Evolutionary conservation across 164 flowering plant genomes (phyloP).

Genomic region (Euptelea pleiosperma): DNA sequence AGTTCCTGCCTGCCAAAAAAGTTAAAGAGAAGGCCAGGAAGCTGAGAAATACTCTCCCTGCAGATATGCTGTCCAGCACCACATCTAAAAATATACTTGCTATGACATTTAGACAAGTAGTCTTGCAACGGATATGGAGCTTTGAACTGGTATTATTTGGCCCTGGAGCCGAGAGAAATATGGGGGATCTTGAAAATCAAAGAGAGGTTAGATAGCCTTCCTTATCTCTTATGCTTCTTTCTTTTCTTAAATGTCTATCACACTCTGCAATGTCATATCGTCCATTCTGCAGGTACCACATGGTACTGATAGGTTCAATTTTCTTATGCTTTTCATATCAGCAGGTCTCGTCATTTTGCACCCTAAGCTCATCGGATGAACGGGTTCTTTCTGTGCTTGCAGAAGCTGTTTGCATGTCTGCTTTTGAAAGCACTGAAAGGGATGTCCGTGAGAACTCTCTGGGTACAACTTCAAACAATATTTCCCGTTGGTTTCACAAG

Average conservation of each 20-base stretch:
- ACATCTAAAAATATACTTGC: conserved; percentile 66
- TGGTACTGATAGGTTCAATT: conserved; percentile 61
- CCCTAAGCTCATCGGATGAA: conserved; percentile 65
- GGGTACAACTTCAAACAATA: conserved; percentile 27
- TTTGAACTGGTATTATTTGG: conserved; percentile 58
- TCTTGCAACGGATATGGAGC: conserved; percentile 61
- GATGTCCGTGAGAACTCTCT: conserved; percentile 27
- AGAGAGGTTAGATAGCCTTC: conserved; percentile 57
- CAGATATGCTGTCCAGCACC: conserved; percentile 46
- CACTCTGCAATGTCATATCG: conserved; percentile 18
- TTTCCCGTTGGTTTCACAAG: conserved; percentile 55
- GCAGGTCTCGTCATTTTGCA: conserved; percentile 64
- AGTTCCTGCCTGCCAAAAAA: conserved; percentile 79
- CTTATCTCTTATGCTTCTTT: conserved; percentile 8
- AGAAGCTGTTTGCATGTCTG: conserved; percentile 66
- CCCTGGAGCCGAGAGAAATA: conserved; percentile 71
- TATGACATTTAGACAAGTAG: conserved; percentile 93
- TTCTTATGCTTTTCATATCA: conserved; percentile 57
- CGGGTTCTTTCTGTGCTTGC: conserved; percentile 60
- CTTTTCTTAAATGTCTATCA: conserved; percentile 7
- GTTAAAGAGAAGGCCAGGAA: conserved; percentile 76
- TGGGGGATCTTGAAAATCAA: conserved; percentile 67
- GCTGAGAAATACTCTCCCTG: conserved; percentile 41
- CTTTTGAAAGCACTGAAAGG: conserved; percentile 57
- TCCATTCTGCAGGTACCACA: conserved; percentile 48